phyloP scores from a whole-genome alignment of 177 flowering plant species.

The Vitis hybrid region DNA sequence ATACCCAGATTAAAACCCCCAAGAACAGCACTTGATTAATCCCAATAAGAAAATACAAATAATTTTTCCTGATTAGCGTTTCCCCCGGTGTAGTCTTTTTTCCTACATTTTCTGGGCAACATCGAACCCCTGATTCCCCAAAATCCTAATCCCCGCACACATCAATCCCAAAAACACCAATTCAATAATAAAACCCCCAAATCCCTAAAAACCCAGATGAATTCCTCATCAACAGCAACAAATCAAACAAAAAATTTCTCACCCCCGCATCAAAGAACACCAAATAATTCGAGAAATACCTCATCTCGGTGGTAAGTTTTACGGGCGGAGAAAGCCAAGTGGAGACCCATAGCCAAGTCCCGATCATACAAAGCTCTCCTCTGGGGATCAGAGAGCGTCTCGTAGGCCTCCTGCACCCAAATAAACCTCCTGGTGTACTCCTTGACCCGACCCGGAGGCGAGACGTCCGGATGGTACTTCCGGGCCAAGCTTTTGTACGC shows the following conservation, averaged over 20 bases:
- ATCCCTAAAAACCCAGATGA: neutral
- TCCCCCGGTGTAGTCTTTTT: no score
- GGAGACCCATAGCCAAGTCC: conserved; percentile 64
- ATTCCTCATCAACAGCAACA: neutral
- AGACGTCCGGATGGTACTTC: conserved; percentile 92
- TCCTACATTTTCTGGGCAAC: no score
- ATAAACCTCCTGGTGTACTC: conserved; percentile 84
- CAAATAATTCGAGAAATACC: conserved; percentile 31
- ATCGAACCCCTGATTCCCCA: no score
- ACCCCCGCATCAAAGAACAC: neutral
- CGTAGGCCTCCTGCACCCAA: conserved; percentile 89
- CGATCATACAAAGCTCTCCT: conserved; percentile 74
- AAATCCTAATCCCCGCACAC: no score
- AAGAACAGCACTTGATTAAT: no score
- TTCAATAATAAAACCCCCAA: no score
- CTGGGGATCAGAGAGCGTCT: conserved; percentile 80
- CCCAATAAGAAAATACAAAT: no score
- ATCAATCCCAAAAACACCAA: no score
- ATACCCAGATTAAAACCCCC: no score
- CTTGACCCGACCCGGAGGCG: conserved; percentile 76
- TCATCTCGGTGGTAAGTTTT: conserved; percentile 35
- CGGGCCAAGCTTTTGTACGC: conserved; percentile 86
- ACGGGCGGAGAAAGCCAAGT: conserved; percentile 69
- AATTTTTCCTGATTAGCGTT: no score
- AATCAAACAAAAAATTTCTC: neutral